Conservation (phyloP, 1,139 yeast species). For the Blastobotrys buckinghamii region DNA sequence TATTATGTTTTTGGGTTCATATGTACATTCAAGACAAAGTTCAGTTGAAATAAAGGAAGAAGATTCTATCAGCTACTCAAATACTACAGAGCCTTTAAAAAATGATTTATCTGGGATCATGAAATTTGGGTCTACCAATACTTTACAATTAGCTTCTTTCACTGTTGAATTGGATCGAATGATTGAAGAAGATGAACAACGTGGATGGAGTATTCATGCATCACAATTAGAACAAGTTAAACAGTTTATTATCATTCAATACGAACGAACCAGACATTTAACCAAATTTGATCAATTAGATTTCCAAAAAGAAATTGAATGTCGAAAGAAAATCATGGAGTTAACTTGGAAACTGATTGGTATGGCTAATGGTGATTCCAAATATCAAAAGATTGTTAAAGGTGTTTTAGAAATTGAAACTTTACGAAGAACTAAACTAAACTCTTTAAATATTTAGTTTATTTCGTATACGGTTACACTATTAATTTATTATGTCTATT, state of each 20-base stretch:
- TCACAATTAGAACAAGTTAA: slow-evolving; percentile 19
- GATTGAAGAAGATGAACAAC: slow-evolving; percentile 11
- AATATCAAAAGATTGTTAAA: slow-evolving; percentile 17
- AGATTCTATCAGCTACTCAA: neutral
- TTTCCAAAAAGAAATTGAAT: neutral
- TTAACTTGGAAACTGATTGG: slow-evolving; percentile 8
- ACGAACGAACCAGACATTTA: slow-evolving; percentile 18
- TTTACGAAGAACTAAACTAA: slow-evolving; percentile 19
- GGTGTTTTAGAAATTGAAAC: slow-evolving; percentile 28
- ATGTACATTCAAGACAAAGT: slow-evolving; percentile 22
- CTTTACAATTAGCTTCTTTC: slow-evolving; percentile 31
- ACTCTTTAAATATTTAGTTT: neutral
- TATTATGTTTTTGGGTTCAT: slow-evolving; percentile 30
- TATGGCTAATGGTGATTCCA: slow-evolving; percentile 4
- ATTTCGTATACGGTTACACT: no score
- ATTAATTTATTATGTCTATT: no score
- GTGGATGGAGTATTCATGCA: slow-evolving; percentile 11
- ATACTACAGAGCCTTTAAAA: neutral
- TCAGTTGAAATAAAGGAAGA: slow-evolving; percentile 7
- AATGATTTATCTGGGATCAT: neutral
- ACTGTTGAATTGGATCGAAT: slow-evolving; percentile 23
- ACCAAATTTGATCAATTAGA: neutral
- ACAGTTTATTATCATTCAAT: slow-evolving; percentile 18
- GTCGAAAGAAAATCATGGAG: slow-evolving; percentile 2
- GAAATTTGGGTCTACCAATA: slow-evolving; percentile 16